These are phyloP conservation scores for Salix caprea DNA, from an alignment of 345 rosid species.

Conservation along the genomic window DNA sequence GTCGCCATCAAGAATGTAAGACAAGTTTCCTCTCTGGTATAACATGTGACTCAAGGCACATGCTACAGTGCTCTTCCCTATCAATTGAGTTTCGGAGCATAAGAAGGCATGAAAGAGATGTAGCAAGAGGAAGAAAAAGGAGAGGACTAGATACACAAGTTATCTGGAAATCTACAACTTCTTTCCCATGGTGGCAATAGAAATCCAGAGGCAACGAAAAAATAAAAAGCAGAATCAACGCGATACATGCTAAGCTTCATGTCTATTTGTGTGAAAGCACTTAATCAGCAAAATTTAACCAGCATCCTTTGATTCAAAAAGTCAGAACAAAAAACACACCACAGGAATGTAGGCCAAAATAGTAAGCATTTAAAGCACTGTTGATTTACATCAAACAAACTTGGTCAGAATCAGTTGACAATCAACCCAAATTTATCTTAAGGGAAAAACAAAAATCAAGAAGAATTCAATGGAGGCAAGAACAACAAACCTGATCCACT, in stretches of 20 bases:
- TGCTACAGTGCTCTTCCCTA: conserved; percentile 29
- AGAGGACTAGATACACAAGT: background rate
- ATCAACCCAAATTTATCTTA: background rate
- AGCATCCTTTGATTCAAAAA: background rate
- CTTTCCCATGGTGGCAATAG: background rate
- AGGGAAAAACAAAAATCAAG: background rate
- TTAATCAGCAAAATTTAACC: background rate
- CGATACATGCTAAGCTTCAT: background rate
- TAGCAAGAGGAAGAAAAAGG: background rate
- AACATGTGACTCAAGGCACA: conserved; percentile 26
- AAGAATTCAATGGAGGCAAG: background rate
- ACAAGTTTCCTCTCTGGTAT: conserved; percentile 21
- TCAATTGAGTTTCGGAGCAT: background rate
- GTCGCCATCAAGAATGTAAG: conserved; percentile 32
- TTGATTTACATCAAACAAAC: background rate
- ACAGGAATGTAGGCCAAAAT: background rate
- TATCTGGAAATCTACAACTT: background rate
- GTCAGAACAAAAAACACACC: background rate
- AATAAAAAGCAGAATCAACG: background rate
- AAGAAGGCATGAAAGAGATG: background rate
- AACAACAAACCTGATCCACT: conserved; percentile 25
- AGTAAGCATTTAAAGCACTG: background rate
- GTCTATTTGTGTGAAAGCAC: background rate
- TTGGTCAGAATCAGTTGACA: background rate
- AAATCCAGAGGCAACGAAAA: background rate